Base-by-base conservation (phyloP, 768 basidiomycete genomes). In the Amanita phalloides region DNA sequence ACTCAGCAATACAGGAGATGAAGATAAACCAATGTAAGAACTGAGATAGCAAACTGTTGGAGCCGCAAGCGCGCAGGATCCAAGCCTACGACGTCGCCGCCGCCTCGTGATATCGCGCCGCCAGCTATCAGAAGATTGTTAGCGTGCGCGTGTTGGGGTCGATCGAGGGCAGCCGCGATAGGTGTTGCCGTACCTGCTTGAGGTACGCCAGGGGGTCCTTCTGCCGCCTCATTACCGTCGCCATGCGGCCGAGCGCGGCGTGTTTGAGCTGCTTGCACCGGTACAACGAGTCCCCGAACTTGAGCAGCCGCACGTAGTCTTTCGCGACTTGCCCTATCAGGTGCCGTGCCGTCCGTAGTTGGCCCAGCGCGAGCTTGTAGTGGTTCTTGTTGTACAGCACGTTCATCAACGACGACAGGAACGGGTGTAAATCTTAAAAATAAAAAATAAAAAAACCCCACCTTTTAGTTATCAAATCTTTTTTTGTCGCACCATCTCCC, bases 371-470 rank as follows among this genome's bases (percentile, higher is more conserved):
- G 48, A 99, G 87, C 71, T 98, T 98, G 81, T 97, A 97, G 65
- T 99, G 95, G 64, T 97, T 97, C 72, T 98, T 98, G 78, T 99
- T 96, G 68, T 99, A 99, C 38, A 99, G 79, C 13, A 99, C 96
- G 68, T 99, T 99, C 79, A 99, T 83, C 14, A 99, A 75, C 2
- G 93, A 94, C 1, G 91, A 79, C 14, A 98, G 74, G 75, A 98
- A 99, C 1, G 96, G 96, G 66, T 99, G 96, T 17, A 13, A 13
- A 13, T 48, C 28, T 4, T 7, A 17, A 17, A 17, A 17, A 17
- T 17, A 17, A 17, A 17, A 17, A 17, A 17, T 17, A 17, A 17
- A 17, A 17, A 17, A 17, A 17, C 17, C 17, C 17, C 26, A 25
- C 26, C 7, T 28, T 1, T 28, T 17, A 17, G 17, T 17, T 17